These are phyloP conservation scores for Thelonectria discophora DNA, from an alignment of 2,329 filamentous ascomycete genomes.

Conservation along the genomic window DNA sequence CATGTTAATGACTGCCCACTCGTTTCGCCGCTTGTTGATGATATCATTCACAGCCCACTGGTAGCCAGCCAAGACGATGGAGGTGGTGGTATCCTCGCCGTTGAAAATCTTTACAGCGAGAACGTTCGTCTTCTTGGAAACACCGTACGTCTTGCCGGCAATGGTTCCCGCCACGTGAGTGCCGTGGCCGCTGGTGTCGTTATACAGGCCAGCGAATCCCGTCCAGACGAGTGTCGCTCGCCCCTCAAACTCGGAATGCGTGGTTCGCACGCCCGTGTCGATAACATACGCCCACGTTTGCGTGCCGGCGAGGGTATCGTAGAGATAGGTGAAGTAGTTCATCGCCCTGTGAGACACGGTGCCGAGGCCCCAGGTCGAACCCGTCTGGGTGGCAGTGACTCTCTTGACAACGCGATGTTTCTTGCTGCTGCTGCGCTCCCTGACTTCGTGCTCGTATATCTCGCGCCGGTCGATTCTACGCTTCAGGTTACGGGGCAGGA, in stretches of 20 bases:
- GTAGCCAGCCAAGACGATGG: conserved; percentile 44
- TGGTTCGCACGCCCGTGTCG: conserved; percentile 20
- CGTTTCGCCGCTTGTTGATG: conserved; percentile 36
- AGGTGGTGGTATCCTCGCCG: conserved; percentile 27
- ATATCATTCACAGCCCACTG: conserved; percentile 50
- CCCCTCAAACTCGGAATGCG: conserved; percentile 27
- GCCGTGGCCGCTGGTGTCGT: conserved; percentile 27
- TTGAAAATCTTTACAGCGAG: conserved; percentile 55
- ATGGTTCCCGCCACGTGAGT: conserved; percentile 34
- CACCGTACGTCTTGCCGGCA: conserved; percentile 38
- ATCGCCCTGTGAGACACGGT: conserved; percentile 26
- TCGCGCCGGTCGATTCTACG: too few relatives aligned
- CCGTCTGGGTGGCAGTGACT: not conserved
- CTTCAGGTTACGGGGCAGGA: too few relatives aligned
- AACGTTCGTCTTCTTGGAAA: conserved; percentile 53
- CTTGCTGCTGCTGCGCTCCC: not conserved
- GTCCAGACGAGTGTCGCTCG: conserved; percentile 26
- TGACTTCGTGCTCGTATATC: too few relatives aligned
- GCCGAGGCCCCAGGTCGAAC: conserved; percentile 27
- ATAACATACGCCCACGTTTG: conserved; percentile 30
- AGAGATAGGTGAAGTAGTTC: conserved; percentile 23
- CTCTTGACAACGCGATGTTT: not conserved
- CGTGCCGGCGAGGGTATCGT: conserved; percentile 25
- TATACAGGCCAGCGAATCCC: conserved; percentile 8
- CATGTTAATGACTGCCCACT: conserved; percentile 55